Evolutionary conservation across 1,139 yeast species (phyloP), one percentile per base, ranked within the genome.

Genomic region (Saccharomyces hybrid): DNA sequence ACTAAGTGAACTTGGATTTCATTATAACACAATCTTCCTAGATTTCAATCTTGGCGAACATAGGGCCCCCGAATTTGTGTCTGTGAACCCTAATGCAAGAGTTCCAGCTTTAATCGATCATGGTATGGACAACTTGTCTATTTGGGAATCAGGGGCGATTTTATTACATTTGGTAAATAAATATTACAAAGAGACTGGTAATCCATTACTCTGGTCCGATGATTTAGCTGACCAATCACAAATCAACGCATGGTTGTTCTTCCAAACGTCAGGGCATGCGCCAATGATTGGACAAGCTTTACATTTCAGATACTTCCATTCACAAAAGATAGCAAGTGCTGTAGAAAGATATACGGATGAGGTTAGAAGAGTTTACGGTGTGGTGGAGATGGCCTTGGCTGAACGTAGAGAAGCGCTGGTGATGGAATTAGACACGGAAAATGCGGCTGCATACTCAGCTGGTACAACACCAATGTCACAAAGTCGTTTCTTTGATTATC

Each of bases 221-320:
- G 86, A 86, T 68, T 70, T 86, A 53, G 78, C 82, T 4, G 97
- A 88, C 62, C 97, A 90, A 73, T 79, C 90, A n/a, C 91, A 85
- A 66, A 88, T 91, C 57, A 79, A 83, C 57, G 83, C 91, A 19
- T 91, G 97, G 97, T 77, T 91, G 50, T 91, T 89, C 68, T 90
- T 90, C 76, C 97, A 91, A 73, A 89, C 97, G 3, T 86, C 95
- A 13, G 97, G 97, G 13, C 97, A 90, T 69, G 96, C 97, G 0
- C 97, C 97, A 28, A 91, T 91, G 96, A 88, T 91, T 65, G 98
- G 98, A 26, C 98, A 91, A 70, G 97, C 97, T 2, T 78, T 90
- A 63, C 97, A 91, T 75, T 91, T 91, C 75, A 78, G 93, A 64
- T 88, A 88, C 70, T 90, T 90, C 77, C 97, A 91, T 71, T 80